Base-by-base conservation (phyloP, 768 basidiomycete species). In the Coprinellus aureogranulatus region DNA sequence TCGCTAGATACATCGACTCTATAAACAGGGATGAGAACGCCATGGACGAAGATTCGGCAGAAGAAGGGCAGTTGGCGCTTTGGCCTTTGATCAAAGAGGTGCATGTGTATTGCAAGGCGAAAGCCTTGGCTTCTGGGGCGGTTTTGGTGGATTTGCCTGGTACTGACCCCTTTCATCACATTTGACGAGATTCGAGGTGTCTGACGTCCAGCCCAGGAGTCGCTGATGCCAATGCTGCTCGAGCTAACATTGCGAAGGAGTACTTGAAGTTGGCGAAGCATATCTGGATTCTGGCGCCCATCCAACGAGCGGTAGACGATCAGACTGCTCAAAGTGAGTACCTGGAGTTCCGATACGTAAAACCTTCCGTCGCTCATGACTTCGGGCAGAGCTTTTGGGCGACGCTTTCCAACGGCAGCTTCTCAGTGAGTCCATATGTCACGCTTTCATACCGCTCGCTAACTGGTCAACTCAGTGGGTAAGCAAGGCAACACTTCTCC, bases 61-160 rank as follows among this genome's bases (percentile, higher is more conserved):
- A 50, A 4, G 61, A 61, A 6, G 65, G 65, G 59, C 27, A 48
- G 64, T 28, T 61, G 11, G 83, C 83, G 9, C 70, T 81, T 6
- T 86, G 85, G 86, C 85, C 84, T 3, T 75, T 87, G 47, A 85
- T 87, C 59, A 77, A 81, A 18, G 80, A 83, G 67, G 84, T 86
- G 46, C 81, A 79, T 57, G 81, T 86, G n/a, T 76, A 79, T 9
- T 85, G 82, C 67, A 71, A 73, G 45, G 72, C 83, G 0, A 62
- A 68, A 6, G 83, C 82, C 10, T 72, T 87, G 39, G 75, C 79
- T 14, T 83, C 82, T 1, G 84, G 86, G n/a, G 82, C 83, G 0
- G 71, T 85, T 22, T 67, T 86, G n/a, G 84, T 86, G 18, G 85
- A 87, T 65, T 69, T 87, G 55, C 85, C 86, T 51, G 85, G 85